These are phyloP conservation scores for Didymella segeticola DNA, from an alignment of 2,329 filamentous ascomycete species.

Conservation along the genomic window DNA sequence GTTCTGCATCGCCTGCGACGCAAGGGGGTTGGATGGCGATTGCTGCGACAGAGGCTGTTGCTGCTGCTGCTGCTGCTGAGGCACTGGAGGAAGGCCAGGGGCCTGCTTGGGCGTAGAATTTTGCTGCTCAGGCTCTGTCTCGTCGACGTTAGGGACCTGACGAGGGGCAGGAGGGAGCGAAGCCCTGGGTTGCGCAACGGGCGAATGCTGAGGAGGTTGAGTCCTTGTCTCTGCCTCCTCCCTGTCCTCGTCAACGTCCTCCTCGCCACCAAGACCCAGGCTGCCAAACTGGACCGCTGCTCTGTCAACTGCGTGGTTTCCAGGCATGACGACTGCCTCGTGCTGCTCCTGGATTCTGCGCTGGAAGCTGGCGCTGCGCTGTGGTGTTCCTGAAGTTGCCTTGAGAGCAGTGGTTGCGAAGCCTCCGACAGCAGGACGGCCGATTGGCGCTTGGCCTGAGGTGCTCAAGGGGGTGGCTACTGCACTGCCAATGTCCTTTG, in stretches of 20 bases:
- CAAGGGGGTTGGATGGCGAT: conserved; percentile 55
- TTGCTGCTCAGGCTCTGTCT: conserved; percentile 49
- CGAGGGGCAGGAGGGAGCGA: conserved; percentile 77
- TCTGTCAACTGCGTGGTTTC: conserved; percentile 92
- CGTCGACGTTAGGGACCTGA: conserved; percentile 50
- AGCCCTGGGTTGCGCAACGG: conserved; percentile 82
- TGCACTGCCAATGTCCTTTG: conserved; percentile 72
- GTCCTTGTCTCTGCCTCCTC: conserved; percentile 95
- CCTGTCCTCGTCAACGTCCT: conserved; percentile 84
- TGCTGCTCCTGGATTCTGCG: conserved; percentile 91
- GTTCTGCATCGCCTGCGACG: conserved; percentile 62
- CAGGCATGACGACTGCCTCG: conserved; percentile 97
- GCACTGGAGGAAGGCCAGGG: conserved; percentile 66
- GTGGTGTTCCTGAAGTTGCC: conserved; percentile 65
- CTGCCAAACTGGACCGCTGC: conserved; percentile 95
- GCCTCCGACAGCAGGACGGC: conserved; percentile 70
- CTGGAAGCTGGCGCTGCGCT: conserved; percentile 80
- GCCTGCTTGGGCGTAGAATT: conserved; percentile 64
- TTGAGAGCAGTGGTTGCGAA: conserved; percentile 84
- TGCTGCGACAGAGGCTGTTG: conserved; percentile 54
- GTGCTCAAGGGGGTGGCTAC: conserved; percentile 65
- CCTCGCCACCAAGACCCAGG: conserved; percentile 81
- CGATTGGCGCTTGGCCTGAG: conserved; percentile 61
- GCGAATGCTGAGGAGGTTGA: conserved; percentile 92
- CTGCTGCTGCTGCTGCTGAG: conserved; percentile 54